These are phyloP conservation scores for Cladosporium sp. DNA, from an alignment of 2,329 filamentous ascomycete species.

Conservation along the genomic window DNA sequence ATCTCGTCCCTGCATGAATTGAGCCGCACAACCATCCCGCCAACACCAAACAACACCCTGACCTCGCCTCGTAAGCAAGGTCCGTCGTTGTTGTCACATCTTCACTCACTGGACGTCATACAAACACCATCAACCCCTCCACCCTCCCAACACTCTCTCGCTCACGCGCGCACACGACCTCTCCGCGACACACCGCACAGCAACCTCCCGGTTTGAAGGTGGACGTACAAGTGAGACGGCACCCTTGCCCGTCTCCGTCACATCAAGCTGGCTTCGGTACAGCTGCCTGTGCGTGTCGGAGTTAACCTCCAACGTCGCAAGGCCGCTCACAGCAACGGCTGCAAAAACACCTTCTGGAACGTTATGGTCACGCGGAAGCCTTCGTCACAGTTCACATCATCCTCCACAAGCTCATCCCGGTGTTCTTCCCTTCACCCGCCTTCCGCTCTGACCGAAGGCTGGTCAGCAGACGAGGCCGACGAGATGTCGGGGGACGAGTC, in stretches of 20 bases:
- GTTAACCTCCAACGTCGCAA: conserved; percentile 17
- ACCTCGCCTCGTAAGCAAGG: conserved; percentile 7
- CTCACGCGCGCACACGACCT: background rate
- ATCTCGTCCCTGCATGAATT: conserved; percentile 12
- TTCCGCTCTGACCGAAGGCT: conserved; percentile 27
- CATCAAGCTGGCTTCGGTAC: conserved; percentile 32
- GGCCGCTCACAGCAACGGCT: conserved; percentile 20
- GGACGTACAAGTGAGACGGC: conserved; percentile 15
- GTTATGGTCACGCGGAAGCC: conserved; percentile 29
- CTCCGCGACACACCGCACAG: background rate
- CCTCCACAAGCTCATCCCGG: conserved; percentile 25
- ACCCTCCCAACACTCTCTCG: background rate
- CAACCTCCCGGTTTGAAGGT: conserved; percentile 12
- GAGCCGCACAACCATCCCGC: conserved; percentile 7
- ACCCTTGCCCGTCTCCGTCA: conserved; percentile 10
- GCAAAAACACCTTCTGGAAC: conserved; percentile 19
- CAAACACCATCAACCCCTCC: background rate
- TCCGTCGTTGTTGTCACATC: conserved; percentile 12
- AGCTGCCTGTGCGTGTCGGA: conserved; percentile 28
- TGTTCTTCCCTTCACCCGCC: conserved; percentile 22
- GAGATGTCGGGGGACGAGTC: conserved; percentile 45
- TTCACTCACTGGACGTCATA: conserved; percentile 10
- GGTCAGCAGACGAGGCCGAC: conserved; percentile 47
- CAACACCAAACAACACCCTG: background rate
- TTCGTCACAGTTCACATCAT: conserved; percentile 27